A percentile compares a stretch with the other conserved stretches of the same genome.
These are phyloP conservation scores for Steccherinum ochraceum DNA, from an alignment of 768 basidiomycete genomes.

Conservation along the genomic window DNA sequence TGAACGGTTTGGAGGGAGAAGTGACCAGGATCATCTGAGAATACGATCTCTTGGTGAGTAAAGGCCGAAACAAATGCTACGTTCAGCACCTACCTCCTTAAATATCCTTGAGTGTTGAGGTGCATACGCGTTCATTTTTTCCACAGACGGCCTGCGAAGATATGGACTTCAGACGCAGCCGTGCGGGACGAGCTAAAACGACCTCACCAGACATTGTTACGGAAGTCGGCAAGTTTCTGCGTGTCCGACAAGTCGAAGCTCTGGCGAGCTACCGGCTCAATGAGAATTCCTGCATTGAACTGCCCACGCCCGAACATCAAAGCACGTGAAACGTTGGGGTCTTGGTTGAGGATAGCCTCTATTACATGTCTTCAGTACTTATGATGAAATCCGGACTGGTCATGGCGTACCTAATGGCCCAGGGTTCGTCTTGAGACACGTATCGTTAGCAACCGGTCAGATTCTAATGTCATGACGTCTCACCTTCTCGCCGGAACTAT, in stretches of 20 bases:
- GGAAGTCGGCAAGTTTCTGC: constrained; percentile 11
- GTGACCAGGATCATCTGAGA: constrained; percentile 38
- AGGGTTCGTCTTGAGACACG: constrained; percentile 29
- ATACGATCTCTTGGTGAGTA: no score
- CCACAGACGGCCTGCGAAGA: constrained; percentile 27
- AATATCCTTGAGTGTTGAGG: constrained; percentile 34
- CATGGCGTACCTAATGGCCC: constrained; percentile 25
- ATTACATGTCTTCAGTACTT: constrained; percentile 6
- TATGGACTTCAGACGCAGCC: neutral
- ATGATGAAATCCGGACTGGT: constrained; percentile 1
- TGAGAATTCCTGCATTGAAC: constrained; percentile 28
- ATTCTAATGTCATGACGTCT: neutral
- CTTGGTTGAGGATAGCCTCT: constrained; percentile 28
- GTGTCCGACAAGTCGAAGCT: constrained; percentile 17
- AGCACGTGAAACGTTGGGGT: constrained; percentile 21
- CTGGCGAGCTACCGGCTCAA: constrained; percentile 23
- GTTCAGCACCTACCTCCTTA: constrained; percentile 14
- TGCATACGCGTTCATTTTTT: constrained; percentile 29
- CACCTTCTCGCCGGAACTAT: constrained; percentile 37
- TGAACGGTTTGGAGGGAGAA: constrained; percentile 34
- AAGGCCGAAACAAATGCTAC: no score
- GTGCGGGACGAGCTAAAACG: neutral
- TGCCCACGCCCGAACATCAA: constrained; percentile 33
- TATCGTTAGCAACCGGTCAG: neutral
- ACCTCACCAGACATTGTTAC: constrained; percentile 17